Evolutionary conservation across 2,329 filamentous ascomycete genomes (phyloP), one percentile per base, ranked within the genome.

Genomic region (Pseudonectria foliicola): DNA sequence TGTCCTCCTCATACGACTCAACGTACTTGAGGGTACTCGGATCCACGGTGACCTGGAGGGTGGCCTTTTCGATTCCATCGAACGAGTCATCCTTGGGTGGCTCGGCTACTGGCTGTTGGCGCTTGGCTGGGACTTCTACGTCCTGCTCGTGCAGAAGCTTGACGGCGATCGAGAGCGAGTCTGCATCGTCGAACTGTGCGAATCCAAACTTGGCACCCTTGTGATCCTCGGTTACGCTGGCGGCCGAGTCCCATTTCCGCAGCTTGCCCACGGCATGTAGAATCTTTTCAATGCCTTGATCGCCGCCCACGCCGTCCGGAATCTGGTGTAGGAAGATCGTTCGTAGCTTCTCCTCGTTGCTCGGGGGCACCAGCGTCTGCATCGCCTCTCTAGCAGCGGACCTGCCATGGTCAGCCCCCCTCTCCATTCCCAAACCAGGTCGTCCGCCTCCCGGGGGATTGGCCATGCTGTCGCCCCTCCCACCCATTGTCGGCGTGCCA

Each of bases 281-380:
- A 25, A 98, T 77, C 37, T 73, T 75, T 63, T 95, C 85, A 35
- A 95, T 71, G 24, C 79, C 82, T 24, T 83, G 80, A 48, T 94
- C 88, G 24, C 81, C 80, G 33, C 84, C 79, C 21, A 81, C 66
- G 13, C 85, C 84, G 36, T 86, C 80, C 0, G 87, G 87, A 35
- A 98, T 84, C 31, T 85, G 85, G 44, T 86, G 82, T 21, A 98
- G 71, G 52, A 95, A 95, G 38, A 96, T 80, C 1, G 92, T 96
- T 29, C 88, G 80, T 21, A 93, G 73, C 45, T 95, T 86, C 59
- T 98, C 92, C 56, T 98, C 92, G 50, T 78, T 78, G 3, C 84
- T 92, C 6, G 88, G 88, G 2, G 89, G 89, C 11, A 85, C 75
- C 21, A 93, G 66, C 18, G 81, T 71, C 67, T 85, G 77, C 62